These are phyloP conservation scores for Globisporangium paddicum DNA, from an alignment of 352 stramenopile genomes.

Conservation along the genomic window DNA sequence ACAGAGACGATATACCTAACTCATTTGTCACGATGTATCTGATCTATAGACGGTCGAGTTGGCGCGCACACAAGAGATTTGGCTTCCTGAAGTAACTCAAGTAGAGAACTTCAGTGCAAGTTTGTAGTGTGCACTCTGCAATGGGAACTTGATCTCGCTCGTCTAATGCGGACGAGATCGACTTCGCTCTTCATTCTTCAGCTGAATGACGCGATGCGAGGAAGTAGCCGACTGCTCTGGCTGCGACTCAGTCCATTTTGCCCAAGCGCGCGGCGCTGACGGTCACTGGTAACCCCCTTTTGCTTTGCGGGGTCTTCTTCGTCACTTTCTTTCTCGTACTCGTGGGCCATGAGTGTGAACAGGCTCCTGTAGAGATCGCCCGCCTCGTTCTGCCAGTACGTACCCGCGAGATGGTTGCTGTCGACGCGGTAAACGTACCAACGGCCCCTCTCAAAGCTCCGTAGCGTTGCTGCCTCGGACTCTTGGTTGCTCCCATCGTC, in stretches of 20 bases:
- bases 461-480: slow-evolving; percentile 4
- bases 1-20: too few relatives aligned
- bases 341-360: slow-evolving; percentile 56
- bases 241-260: not conserved
- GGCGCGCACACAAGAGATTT: too few relatives aligned
- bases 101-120: too few relatives aligned
- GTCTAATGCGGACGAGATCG: not conserved
- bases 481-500: slow-evolving; percentile 15
- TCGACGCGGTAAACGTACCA: slow-evolving; percentile 82
- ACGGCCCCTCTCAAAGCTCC: slow-evolving; percentile 45
- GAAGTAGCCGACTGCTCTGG: slow-evolving; percentile 4
- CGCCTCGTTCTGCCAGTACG: slow-evolving; percentile 61
- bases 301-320: too few relatives aligned
- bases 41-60: too few relatives aligned
- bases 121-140: too few relatives aligned
- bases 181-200: not conserved
- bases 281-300: not conserved
- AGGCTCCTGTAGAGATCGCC: slow-evolving; percentile 61
- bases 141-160: not conserved
- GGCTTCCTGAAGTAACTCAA: too few relatives aligned
- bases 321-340: slow-evolving; percentile 40
- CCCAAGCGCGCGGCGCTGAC: not conserved
- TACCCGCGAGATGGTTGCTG: slow-evolving; percentile 71
- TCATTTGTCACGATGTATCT: too few relatives aligned
- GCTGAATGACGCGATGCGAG: slow-evolving; percentile 8